A percentile compares a stretch with the other conserved stretches of the same genome.
Evolutionary conservation across 305 asterid genomes (phyloP).

Genomic region (Euphrasia arctica): DNA sequence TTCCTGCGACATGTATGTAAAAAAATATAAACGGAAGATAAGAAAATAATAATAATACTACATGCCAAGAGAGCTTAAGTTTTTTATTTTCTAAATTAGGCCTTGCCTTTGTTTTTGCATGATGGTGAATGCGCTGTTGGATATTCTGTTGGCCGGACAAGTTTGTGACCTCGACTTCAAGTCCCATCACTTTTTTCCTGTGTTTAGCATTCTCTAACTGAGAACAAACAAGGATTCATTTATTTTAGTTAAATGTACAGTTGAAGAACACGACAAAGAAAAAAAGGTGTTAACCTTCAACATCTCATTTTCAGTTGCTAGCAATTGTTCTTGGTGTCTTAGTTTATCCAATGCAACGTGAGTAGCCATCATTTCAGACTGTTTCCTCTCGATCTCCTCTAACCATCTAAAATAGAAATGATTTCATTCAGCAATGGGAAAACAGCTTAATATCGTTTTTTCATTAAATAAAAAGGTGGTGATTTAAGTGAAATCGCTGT

Average conservation of each 20-base stretch:
- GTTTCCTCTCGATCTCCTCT: conserved; percentile 93
- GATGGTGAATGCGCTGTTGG: conserved; percentile 98
- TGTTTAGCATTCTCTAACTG: conserved; percentile 67
- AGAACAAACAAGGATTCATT: conserved; percentile 11
- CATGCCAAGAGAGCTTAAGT: not conserved
- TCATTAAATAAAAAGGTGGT: conserved; percentile 12
- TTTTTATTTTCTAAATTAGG: conserved; percentile 1
- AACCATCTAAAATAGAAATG: conserved; percentile 62
- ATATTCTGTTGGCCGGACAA: conserved; percentile 93
- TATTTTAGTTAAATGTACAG: conserved; percentile 1
- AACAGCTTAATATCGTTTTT: conserved; percentile 11
- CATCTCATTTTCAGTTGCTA: conserved; percentile 73
- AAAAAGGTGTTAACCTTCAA: conserved; percentile 53
- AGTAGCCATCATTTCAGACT: conserved; percentile 85
- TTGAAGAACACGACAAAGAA: not conserved
- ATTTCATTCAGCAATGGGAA: conserved; percentile 16
- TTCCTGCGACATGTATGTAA: conserved; percentile 47
- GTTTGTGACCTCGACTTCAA: conserved; percentile 75
- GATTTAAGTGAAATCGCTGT: too few relatives aligned
- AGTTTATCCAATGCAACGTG: conserved; percentile 70
- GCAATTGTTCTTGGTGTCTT: conserved; percentile 57
- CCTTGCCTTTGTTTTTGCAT: conserved; percentile 86
- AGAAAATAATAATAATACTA: not conserved
- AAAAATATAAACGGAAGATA: not conserved
- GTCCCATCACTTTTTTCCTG: conserved; percentile 69